Base-by-base conservation (phyloP, 305 asterid species). In the Fraxinus floribunda region DNA sequence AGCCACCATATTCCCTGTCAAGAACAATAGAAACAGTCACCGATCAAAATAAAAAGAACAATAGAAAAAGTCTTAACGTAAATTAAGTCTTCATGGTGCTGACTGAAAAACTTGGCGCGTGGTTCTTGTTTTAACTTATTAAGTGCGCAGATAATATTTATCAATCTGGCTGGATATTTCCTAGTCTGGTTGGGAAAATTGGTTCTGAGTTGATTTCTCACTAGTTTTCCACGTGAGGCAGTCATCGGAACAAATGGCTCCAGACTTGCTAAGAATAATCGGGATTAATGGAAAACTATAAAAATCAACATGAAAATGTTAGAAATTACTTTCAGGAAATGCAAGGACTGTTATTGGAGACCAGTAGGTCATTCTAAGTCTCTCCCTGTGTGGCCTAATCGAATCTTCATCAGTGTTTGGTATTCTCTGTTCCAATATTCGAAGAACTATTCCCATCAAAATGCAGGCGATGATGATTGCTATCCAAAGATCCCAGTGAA, bases 401-500 rank as follows among this genome's bases (percentile, higher is more conserved):
- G 88, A 71, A 78, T 78, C 91, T 26, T 84, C 39, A 38, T 18
- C 55, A 15, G 24, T 74, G 76, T 36, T 55, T 15, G 83, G 80
- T 24, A 57, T 76, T 3, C 82, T 89, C 18, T 64, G 86, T 83
- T 92, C 94, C 85, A 92, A 77, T 60, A 90, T 24, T 11, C 77
- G 86, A 80, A 92, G 79, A 71, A 87, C 89, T 9, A 81, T 26
- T 62, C 93, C 94, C 80, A 88, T 85, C 70, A 86, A 26, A 80
- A 92, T 52, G 82, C 93, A 85, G 30, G 91, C 68, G 8, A 77
- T 70, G 1, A 86, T 13, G 24, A 92, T 87, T 2, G 90, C 84
- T 36, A 92, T 57, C 97, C 97, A 92, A 10, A 92, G 93, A 84
- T 92, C 94, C 97, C 97, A 87, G 15, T 87, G 81, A 79, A 92